Percentiles rank a stretch among this genome's conserved stretches.
Evolutionary conservation across 768 basidiomycete genomes (phyloP).

Genomic region (Plicaturopsis crispa): DNA sequence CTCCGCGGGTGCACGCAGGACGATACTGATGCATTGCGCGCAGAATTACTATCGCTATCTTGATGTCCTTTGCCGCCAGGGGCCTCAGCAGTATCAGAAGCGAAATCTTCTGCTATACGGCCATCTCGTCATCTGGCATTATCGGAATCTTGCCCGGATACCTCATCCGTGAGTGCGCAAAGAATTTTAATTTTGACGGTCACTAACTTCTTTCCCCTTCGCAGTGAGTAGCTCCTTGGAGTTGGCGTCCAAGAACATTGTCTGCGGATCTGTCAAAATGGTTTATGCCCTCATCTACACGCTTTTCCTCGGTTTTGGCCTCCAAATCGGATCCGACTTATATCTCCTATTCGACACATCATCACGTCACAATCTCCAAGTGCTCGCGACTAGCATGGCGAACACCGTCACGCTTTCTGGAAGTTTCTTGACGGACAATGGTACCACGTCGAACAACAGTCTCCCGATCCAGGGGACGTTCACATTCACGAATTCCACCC

Average conservation of each 20-base stretch:
- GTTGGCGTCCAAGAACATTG: constrained; percentile 79
- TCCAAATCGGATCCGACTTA: constrained; percentile 79
- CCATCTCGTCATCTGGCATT: constrained; percentile 82
- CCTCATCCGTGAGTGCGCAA: constrained; percentile 52
- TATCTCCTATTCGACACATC: constrained; percentile 63
- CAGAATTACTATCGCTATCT: constrained; percentile 77
- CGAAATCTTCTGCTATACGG: constrained; percentile 84
- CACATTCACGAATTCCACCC: constrained; percentile 52
- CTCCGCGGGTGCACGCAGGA: neutral
- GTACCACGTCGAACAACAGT: constrained; percentile 29
- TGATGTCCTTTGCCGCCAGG: constrained; percentile 76
- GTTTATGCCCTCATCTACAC: constrained; percentile 87
- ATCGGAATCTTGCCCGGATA: constrained; percentile 90
- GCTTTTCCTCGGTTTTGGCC: constrained; percentile 75
- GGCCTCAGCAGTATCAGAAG: constrained; percentile 73
- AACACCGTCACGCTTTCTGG: constrained; percentile 51
- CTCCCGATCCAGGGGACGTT: constrained; percentile 53
- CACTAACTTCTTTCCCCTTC: constrained; percentile 8
- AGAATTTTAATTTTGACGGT: constrained; percentile 3
- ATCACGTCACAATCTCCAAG: constrained; percentile 44
- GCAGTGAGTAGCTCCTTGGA: constrained; percentile 78
- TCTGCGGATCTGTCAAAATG: constrained; percentile 81
- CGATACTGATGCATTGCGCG: constrained; percentile 7
- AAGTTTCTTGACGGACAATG: constrained; percentile 55
- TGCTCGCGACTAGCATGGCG: constrained; percentile 43